phyloP scores from a whole-genome alignment of 129 eudicot genomes.

The Ambrosia artemisiifolia region DNA sequence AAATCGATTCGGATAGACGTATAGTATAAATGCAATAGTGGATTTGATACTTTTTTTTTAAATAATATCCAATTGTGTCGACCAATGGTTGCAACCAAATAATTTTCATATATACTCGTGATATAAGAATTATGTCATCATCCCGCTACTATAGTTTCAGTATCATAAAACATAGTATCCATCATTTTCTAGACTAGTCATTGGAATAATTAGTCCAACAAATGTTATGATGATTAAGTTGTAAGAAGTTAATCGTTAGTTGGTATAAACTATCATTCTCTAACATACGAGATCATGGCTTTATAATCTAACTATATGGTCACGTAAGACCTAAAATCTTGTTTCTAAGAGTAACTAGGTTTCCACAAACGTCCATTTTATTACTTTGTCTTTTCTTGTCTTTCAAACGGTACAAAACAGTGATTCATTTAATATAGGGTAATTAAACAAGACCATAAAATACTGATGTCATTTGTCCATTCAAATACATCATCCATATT shows the following conservation, averaged over 20 bases:
- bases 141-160: constrained; percentile 14
- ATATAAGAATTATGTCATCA: constrained; percentile 21
- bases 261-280: background rate
- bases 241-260: constrained; percentile 3
- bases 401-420: too few species aligned
- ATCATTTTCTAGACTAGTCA: constrained; percentile 3
- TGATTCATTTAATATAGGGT: too few species aligned
- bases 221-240: background rate
- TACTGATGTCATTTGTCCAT: too few species aligned
- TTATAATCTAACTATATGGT: background rate
- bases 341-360: too few species aligned
- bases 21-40: background rate
- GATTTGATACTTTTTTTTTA: background rate
- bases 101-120: constrained; percentile 14
- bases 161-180: background rate
- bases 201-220: constrained; percentile 16
- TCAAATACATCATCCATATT: too few species aligned
- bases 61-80: constrained; percentile 1
- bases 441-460: too few species aligned
- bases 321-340: background rate
- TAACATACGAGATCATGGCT: background rate
- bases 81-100: constrained; percentile 22
- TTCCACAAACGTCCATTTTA: too few species aligned
- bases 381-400: too few species aligned
- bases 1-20: background rate